Evolutionary conservation across 2,329 filamentous ascomycete genomes (phyloP), one percentile per base, ranked within the genome.

Genomic region (Malbranchea zuffiana): DNA sequence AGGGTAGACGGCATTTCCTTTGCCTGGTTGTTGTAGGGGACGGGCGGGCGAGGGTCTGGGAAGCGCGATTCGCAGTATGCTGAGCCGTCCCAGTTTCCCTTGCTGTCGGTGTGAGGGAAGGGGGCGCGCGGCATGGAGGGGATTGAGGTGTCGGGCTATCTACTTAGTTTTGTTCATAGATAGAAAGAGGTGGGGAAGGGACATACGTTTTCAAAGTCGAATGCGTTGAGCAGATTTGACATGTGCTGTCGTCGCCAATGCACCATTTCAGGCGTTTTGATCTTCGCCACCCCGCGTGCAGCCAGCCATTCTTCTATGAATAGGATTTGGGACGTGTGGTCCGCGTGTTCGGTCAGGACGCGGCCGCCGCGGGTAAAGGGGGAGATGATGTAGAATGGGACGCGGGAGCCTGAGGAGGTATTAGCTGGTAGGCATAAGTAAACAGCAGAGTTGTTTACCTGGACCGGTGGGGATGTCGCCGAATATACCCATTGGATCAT

Each of bases 381-480:
- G 0, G 70, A 73, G 37, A 74, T 60, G 50, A 74, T 71, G 44
- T 68, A 68, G 42, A 73, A 68, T 0, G 70, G 70, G 2, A 73
- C 56, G 5, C 71, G 67, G 47, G 70, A 65, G 18, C 63, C 62
- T 6, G 15, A 4, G 30, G 11, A 18, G n/a, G 15, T 12, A 15
- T 18, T 15, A 23, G 16, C 12, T 30, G 3, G 10, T 5, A 11
- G 12, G 8, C 13, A 27, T 15, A 35, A 6, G 3, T 7, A 30
- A 3, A 5, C 4, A 24, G 12, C 12, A 25, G 12, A 3, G 23
- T 3, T 12, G 10, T 25, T 25, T 25, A 49, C 56, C 58, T 24
- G 65, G 65, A 3, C 65, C 65, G 8, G 56, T 57, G 39, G 58
- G 65, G 13, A 63, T 55, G 13, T 66, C 46, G n/a, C 63, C 62